phyloP scores from a whole-genome alignment of 116 monocot genomes.

The Cymodocea nodosa region DNA sequence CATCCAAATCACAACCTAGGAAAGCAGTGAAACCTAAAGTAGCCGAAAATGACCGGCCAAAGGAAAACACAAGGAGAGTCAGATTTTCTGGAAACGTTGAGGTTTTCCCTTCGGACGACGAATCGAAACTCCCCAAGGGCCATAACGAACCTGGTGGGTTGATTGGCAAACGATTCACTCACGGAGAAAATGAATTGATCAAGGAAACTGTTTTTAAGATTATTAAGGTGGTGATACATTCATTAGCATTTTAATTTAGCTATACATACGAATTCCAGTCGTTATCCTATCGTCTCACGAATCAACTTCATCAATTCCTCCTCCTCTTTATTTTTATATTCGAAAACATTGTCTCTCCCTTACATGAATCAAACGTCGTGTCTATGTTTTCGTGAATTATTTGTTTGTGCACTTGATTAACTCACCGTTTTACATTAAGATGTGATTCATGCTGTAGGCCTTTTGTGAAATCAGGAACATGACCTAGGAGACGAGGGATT shows the following conservation, averaged over 20 bases:
- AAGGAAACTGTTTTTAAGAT: constrained; percentile 4
- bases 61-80: background rate
- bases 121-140: background rate
- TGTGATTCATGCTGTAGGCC: background rate
- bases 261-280: background rate
- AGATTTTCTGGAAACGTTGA: constrained; percentile 5
- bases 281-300: background rate
- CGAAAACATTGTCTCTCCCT: background rate
- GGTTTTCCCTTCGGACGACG: background rate
- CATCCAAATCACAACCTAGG: too few relatives aligned
- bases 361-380: background rate
- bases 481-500: background rate
- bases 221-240: background rate
- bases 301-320: too few relatives aligned
- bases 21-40: too few relatives aligned
- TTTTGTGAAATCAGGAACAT: constrained; percentile 4
- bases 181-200: constrained; percentile 8
- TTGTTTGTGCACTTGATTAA: background rate
- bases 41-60: background rate
- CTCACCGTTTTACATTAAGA: background rate
- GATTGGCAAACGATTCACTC: constrained; percentile 2
- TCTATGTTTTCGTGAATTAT: background rate
- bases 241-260: background rate
- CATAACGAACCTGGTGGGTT: background rate
- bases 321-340: background rate